phyloP scores from a whole-genome alignment of 2,329 filamentous ascomycete species.

The Pyrenophora tritici-repentis region DNA sequence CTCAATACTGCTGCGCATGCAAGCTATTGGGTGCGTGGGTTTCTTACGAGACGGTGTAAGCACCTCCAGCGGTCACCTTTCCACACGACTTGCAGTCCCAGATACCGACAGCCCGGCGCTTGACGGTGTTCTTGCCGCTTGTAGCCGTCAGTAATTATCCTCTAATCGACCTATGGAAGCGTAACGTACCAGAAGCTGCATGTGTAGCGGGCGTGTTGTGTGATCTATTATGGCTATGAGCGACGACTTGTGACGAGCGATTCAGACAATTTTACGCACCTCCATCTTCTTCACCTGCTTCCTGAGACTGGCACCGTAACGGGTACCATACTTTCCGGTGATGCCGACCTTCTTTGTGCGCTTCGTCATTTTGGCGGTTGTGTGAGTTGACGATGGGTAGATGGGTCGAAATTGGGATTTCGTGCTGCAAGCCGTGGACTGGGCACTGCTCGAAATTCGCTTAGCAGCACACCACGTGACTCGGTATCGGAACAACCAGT shows the following conservation, averaged over 20 bases:
- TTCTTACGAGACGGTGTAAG: conserved; percentile 92
- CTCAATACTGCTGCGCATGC: conserved; percentile 1
- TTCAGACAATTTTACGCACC: conserved; percentile 29
- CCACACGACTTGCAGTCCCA: conserved; percentile 96
- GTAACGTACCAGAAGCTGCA: conserved; percentile 74
- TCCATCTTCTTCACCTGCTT: conserved; percentile 99
- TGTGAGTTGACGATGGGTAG: conserved; percentile 26
- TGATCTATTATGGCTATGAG: conserved; percentile 61
- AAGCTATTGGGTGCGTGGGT: conserved; percentile 8
- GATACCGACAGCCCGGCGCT: conserved; percentile 88
- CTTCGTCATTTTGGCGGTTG: conserved; percentile 61
- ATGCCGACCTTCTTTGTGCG: conserved; percentile 77
- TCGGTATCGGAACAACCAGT: conserved; percentile 14
- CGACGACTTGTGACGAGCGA: conserved; percentile 14
- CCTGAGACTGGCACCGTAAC: conserved; percentile 98
- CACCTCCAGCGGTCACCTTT: conserved; percentile 91
- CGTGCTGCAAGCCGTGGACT: conserved; percentile 4
- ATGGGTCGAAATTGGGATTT: conserved; percentile 23
- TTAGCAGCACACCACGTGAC: conserved; percentile 8
- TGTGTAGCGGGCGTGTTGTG: conserved; percentile 92
- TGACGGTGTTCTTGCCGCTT: conserved; percentile 84
- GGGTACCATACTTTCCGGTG: conserved; percentile 96
- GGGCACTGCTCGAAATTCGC: conserved; percentile 8
- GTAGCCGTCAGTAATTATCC: too few species aligned
- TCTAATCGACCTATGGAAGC: too few species aligned